These are phyloP conservation scores for Sugiyamaella grinbergsii DNA, from an alignment of 1,139 yeast species.

Conservation along the genomic window DNA sequence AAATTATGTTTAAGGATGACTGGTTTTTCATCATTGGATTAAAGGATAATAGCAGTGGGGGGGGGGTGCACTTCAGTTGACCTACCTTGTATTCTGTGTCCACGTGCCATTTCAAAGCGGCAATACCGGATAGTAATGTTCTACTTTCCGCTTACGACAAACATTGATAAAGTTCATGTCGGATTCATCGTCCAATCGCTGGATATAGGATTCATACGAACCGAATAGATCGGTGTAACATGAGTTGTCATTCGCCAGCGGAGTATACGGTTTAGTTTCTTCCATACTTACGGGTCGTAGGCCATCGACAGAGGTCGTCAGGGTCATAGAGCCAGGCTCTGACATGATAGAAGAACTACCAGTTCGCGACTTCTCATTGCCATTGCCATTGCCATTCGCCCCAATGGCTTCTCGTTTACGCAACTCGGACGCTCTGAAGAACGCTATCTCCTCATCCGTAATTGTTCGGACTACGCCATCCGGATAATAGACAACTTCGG, in stretches of 20 bases:
- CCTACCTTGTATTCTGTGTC: too few species aligned
- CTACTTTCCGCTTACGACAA: conserved; percentile 21
- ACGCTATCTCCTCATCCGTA: conserved; percentile 36
- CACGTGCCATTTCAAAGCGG: conserved; percentile 27
- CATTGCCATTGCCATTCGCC: background rate
- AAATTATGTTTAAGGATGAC: conserved; percentile 30
- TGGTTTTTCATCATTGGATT: conserved; percentile 24
- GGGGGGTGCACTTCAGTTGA: conserved; percentile 6
- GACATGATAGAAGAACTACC: too few species aligned
- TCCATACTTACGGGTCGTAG: conserved; percentile 20
- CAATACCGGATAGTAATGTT: conserved; percentile 31
- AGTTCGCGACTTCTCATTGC: too few species aligned
- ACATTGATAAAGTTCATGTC: conserved; percentile 24
- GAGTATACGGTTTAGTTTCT: conserved; percentile 26
- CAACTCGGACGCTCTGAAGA: conserved; percentile 33
- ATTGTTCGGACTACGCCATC: conserved; percentile 35
- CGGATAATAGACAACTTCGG: conserved; percentile 22
- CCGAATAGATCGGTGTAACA: conserved; percentile 27
- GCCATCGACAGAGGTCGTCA: background rate
- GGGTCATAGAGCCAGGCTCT: too few species aligned
- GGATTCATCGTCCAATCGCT: conserved; percentile 23
- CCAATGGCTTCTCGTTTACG: conserved; percentile 19
- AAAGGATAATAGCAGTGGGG: background rate
- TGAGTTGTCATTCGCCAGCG: conserved; percentile 16
- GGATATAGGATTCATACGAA: conserved; percentile 22